phyloP scores from a whole-genome alignment of 192 early-diverging fungal species.

The Haplosporangium gracile region DNA sequence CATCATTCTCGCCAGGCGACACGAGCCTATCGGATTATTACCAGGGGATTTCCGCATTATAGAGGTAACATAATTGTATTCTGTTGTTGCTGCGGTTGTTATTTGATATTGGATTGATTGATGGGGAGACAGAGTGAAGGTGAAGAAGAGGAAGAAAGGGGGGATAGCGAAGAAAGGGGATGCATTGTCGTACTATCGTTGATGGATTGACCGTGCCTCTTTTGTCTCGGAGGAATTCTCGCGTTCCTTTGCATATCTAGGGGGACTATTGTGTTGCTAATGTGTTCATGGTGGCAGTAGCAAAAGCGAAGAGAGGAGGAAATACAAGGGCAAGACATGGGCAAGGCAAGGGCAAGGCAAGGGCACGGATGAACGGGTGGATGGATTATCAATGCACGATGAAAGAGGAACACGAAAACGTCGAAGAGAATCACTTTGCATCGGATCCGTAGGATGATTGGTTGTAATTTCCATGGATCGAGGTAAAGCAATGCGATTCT shows the following conservation, averaged over 20 bases:
- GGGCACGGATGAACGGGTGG: too few species aligned
- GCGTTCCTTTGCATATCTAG: neutral
- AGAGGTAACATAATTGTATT: conserved; percentile 13
- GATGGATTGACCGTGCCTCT: neutral
- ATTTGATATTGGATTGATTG: neutral
- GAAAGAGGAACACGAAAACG: too few species aligned
- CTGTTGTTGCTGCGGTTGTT: neutral
- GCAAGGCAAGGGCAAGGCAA: neutral
- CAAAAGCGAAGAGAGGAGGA: neutral
- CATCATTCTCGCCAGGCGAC: conserved; percentile 37
- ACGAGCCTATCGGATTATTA: conserved; percentile 36
- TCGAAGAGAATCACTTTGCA: too few species aligned
- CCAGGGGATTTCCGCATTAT: conserved; percentile 51
- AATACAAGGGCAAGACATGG: neutral
- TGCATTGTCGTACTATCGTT: neutral
- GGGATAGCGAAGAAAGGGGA: neutral
- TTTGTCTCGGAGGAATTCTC: neutral
- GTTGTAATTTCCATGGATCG: too few species aligned
- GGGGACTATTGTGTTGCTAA: neutral
- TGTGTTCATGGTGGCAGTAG: neutral
- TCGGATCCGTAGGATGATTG: too few species aligned
- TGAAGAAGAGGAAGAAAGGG: neutral
- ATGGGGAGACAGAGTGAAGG: neutral
- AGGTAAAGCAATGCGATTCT: too few species aligned
- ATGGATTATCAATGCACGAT: too few species aligned